Conservation (phyloP, 106 monocot species). For the Posidonia australis region DNA sequence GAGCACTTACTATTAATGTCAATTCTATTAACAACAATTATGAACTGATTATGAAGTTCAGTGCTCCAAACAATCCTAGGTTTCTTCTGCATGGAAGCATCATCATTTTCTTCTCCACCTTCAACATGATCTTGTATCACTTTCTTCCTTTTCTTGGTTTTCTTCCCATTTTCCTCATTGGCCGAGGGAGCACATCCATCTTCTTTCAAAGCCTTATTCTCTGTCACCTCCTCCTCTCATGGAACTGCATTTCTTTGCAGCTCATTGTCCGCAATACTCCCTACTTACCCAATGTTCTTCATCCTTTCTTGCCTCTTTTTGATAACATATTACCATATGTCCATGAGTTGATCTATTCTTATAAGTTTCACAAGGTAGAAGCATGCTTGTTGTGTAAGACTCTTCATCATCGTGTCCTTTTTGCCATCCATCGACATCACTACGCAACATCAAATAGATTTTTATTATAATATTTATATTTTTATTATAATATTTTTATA, state of each 20-base stretch:
- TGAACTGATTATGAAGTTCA: slow-evolving; percentile 6
- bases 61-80: slow-evolving; percentile 3
- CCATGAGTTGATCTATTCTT: slow-evolving; percentile 1
- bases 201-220: not conserved
- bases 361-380: slow-evolving; percentile 10
- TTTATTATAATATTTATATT: too few relatives aligned
- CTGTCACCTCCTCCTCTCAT: not conserved
- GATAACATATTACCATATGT: slow-evolving; percentile 10
- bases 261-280: not conserved
- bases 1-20: slow-evolving; percentile 14
- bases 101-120: not conserved
- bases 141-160: not conserved
- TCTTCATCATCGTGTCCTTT: slow-evolving; percentile 3
- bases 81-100: not conserved
- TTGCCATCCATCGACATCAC: slow-evolving; percentile 11
- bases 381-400: slow-evolving; percentile 5
- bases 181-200: not conserved
- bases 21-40: not conserved
- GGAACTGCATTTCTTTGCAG: too few relatives aligned
- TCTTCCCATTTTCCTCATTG: not conserved
- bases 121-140: not conserved
- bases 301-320: not conserved
- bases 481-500: too few relatives aligned
- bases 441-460: too few relatives aligned
- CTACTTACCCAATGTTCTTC: not conserved